Percentiles rank a stretch among this genome's conserved stretches.
phyloP scores from a whole-genome alignment of 805 yeast genomes.

The Alloascoidea africana region DNA sequence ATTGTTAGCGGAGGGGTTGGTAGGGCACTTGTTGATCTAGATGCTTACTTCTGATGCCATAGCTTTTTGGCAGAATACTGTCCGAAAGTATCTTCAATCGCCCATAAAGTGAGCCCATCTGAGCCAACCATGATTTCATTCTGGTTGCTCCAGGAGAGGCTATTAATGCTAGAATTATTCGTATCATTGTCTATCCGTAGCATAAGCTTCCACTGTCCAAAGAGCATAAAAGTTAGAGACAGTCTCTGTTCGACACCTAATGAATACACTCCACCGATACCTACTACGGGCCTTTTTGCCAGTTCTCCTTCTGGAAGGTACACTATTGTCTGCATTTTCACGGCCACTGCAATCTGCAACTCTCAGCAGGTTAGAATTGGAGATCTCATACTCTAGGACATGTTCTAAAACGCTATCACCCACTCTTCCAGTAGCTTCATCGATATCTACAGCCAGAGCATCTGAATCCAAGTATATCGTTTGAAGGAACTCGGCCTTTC shows the following conservation, averaged over 20 bases:
- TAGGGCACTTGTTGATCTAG: background rate
- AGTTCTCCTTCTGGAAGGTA: constrained; percentile 40
- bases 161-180: constrained; percentile 21
- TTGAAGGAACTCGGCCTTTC: constrained; percentile 43
- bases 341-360: constrained; percentile 7
- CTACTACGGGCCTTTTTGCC: constrained; percentile 20
- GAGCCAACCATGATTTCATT: constrained; percentile 48
- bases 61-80: constrained; percentile 16
- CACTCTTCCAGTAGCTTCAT: constrained; percentile 36
- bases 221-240: constrained; percentile 14
- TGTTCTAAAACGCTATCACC: constrained; percentile 12
- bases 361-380: too few species aligned
- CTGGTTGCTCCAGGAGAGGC: constrained; percentile 35
- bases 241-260: constrained; percentile 7
- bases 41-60: constrained; percentile 13
- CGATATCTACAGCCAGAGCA: constrained; percentile 50
- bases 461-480: constrained; percentile 60
- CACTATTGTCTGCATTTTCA: constrained; percentile 13
- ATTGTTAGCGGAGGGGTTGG: constrained; percentile 20
- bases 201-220: constrained; percentile 30
- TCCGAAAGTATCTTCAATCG: constrained; percentile 29
- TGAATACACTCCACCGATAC: constrained; percentile 8
- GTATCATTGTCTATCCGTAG: constrained; percentile 15
- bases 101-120: constrained; percentile 34
- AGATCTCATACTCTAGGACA: constrained; percentile 9